Evolutionary conservation across 768 basidiomycete genomes (phyloP).

Genomic region (Xerocomellus intermedius): DNA sequence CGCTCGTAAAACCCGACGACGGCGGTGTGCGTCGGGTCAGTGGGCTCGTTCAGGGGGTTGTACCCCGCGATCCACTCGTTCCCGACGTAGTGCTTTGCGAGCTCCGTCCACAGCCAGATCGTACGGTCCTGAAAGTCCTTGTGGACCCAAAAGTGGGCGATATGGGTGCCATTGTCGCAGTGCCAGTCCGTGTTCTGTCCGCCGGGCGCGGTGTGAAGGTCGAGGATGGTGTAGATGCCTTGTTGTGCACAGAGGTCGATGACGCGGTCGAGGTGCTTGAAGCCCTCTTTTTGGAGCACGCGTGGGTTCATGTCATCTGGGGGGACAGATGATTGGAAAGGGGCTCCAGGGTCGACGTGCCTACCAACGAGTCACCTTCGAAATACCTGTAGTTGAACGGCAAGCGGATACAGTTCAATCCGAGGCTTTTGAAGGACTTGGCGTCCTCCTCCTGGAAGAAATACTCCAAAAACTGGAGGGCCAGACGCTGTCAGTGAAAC

Average conservation of each 20-base stretch:
- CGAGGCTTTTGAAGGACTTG: constrained; percentile 72
- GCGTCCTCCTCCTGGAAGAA: constrained; percentile 81
- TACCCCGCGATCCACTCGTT: constrained; percentile 87
- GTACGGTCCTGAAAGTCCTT: constrained; percentile 82
- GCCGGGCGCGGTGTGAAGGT: constrained; percentile 74
- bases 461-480: constrained; percentile 68
- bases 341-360: not conserved
- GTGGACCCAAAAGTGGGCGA: constrained; percentile 78
- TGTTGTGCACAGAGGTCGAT: constrained; percentile 71
- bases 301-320: constrained; percentile 75
- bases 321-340: constrained; percentile 6
- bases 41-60: constrained; percentile 81
- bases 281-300: constrained; percentile 69
- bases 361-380: constrained; percentile 36
- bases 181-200: constrained; percentile 85
- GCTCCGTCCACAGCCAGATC: constrained; percentile 74
- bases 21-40: constrained; percentile 65
- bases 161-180: constrained; percentile 65
- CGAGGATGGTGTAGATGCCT: constrained; percentile 77
- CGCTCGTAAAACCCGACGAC: constrained; percentile 67
- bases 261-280: constrained; percentile 82
- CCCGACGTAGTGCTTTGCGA: constrained; percentile 71
- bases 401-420: constrained; percentile 76
- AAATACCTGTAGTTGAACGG: constrained; percentile 76
- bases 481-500: not conserved